Conservation (phyloP, 257 asterid species). For the Primulina tabacum region DNA sequence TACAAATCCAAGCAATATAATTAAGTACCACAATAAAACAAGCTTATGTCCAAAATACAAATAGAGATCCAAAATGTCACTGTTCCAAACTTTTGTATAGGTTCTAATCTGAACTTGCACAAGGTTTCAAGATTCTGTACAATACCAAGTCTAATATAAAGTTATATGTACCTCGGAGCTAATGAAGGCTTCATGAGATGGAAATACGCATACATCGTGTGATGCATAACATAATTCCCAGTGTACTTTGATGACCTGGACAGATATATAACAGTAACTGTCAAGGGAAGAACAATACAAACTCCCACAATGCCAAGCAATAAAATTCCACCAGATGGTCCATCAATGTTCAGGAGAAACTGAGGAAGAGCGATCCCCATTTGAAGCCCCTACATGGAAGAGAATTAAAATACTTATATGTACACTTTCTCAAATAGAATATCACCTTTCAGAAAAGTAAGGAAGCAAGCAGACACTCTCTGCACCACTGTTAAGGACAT, state of each 20-base stretch:
- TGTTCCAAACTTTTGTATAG: slow-evolving; percentile 7
- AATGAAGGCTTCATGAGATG: slow-evolving; percentile 93
- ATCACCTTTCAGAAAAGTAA: slow-evolving; percentile 17
- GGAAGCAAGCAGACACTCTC: slow-evolving; percentile 17
- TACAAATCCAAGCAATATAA: slow-evolving; percentile 14
- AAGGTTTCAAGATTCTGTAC: slow-evolving; percentile 5
- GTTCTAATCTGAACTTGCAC: slow-evolving; percentile 2
- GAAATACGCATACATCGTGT: slow-evolving; percentile 85
- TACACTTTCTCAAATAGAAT: slow-evolving; percentile 20
- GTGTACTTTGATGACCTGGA: slow-evolving; percentile 93
- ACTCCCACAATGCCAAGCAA: slow-evolving; percentile 97
- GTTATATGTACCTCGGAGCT: slow-evolving; percentile 80
- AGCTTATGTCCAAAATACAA: slow-evolving; percentile 4
- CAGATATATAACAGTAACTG: slow-evolving; percentile 82
- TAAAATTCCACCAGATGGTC: slow-evolving; percentile 91
- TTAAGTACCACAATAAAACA: neutral
- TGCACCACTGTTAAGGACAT: slow-evolving; percentile 3
- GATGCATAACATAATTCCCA: slow-evolving; percentile 98
- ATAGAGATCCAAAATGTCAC: slow-evolving; percentile 9
- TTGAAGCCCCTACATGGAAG: slow-evolving; percentile 67
- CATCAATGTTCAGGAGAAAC: slow-evolving; percentile 86
- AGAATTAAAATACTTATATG: slow-evolving; percentile 20
- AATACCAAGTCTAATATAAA: neutral
- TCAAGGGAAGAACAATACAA: slow-evolving; percentile 85
- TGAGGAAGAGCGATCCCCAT: slow-evolving; percentile 99